phyloP scores from a whole-genome alignment of 1,139 yeast genomes.

The Scheffersomyces segobiensis region DNA sequence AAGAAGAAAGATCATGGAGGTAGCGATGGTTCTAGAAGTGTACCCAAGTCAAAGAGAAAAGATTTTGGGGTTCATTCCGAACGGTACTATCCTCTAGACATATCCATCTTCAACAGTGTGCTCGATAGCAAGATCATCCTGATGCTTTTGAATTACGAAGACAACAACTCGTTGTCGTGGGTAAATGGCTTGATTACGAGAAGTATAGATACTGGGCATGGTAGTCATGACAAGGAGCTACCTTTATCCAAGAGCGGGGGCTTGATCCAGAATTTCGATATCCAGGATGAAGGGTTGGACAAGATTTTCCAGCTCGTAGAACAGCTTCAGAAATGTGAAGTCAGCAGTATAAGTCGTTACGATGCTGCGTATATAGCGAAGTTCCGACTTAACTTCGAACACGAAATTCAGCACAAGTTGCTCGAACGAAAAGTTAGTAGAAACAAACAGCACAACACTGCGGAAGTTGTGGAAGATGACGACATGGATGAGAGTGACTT shows the following conservation, averaged over 20 bases:
- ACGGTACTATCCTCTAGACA: slow-evolving; percentile 68
- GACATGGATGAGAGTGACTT: slow-evolving; percentile 28
- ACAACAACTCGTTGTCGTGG: slow-evolving; percentile 15
- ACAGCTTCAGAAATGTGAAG: slow-evolving; percentile 11
- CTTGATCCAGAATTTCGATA: slow-evolving; percentile 9
- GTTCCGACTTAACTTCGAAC: slow-evolving; percentile 21
- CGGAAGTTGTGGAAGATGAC: slow-evolving; percentile 11
- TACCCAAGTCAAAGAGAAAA: slow-evolving; percentile 50
- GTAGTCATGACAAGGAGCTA: background rate
- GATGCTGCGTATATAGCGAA: slow-evolving; percentile 10
- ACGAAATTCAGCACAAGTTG: slow-evolving; percentile 17
- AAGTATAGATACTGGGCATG: background rate
- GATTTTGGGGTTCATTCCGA: slow-evolving; percentile 75
- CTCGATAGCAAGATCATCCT: slow-evolving; percentile 46
- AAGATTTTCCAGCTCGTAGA: slow-evolving; percentile 10
- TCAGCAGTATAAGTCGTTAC: background rate
- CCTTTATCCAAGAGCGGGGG: slow-evolving; percentile 2
- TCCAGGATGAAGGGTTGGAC: slow-evolving; percentile 13
- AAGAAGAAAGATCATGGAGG: background rate
- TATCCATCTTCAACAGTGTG: slow-evolving; percentile 60
- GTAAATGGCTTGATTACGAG: slow-evolving; percentile 9
- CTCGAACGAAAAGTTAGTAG: slow-evolving; percentile 5
- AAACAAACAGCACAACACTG: slow-evolving; percentile 4
- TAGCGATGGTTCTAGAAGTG: slow-evolving; percentile 11
- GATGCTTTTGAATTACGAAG: slow-evolving; percentile 12